Evolutionary conservation across 768 basidiomycete species (phyloP), one percentile per base, ranked within the genome.

Genomic region (Boletus edulis): DNA sequence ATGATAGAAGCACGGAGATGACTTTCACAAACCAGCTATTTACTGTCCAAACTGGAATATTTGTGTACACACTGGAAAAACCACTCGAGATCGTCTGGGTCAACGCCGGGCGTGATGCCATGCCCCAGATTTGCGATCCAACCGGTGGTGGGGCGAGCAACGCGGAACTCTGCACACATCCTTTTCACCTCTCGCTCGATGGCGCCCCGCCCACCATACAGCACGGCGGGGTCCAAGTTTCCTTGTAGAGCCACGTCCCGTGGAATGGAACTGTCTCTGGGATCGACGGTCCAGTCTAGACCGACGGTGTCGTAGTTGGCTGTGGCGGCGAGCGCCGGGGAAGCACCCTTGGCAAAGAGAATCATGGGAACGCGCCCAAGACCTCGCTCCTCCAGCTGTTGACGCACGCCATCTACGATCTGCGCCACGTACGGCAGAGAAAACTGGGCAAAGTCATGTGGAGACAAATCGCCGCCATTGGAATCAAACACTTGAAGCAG

Each of bases 51-150:
- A 24, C 73, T 66, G 3, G 91, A 93, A 66, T 92, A 90, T 65
- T 86, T 91, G 65, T 88, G 90, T 46, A 94, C 80, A 65, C 93
- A 95, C 70, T 96, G 82, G 58, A 96, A 83, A 78, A 96, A 97
- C 84, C 86, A 96, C 52, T 79, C 77, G 70, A 97, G 76, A 70
- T 97, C 92, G 52, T 98, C 94, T 20, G 96, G 94, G 69, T 97
- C 85, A 14, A 98, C 95, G 24, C 85, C 89, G 12, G 97, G 97
- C 5, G 94, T 97, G 62, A 99, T 95, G 6, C 97, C 97, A 68
- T 98, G 97, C 0, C 97, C 97, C 20, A 99, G 75, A 73, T 98
- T 98, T 10, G 91, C 90, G 65, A 98, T 98, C 94, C 95, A 98
- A n/a, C 85, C 89, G 39, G 79, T 80, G 18, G 75, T 64, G 49